Conservation (phyloP, 805 yeast genomes). For the Myxozyma melibiosi region DNA sequence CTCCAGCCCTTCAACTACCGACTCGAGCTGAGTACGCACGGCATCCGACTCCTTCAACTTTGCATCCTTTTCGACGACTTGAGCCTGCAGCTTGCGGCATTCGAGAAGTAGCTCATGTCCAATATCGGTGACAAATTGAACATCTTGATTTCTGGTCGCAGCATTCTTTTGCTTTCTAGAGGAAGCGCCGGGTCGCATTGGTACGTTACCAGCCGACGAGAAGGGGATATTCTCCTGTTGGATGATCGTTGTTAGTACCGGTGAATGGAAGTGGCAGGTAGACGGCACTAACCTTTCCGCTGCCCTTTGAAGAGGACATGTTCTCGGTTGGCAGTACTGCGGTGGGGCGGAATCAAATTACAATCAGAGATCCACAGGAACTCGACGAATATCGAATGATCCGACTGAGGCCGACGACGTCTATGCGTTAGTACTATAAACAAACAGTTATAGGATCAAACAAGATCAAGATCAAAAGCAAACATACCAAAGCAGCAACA, state of each 20-base stretch:
- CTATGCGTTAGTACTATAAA: not conserved
- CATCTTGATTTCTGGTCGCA: constrained; percentile 31
- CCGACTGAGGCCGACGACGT: not conserved
- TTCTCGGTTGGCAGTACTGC: not conserved
- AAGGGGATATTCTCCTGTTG: constrained; percentile 17
- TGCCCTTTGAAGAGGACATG: not conserved
- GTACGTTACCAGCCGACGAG: not conserved
- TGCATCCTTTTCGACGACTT: constrained; percentile 33
- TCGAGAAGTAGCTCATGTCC: constrained; percentile 41
- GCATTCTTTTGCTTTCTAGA: constrained; percentile 27
- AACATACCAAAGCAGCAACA: not conserved
- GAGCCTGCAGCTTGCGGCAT: constrained; percentile 40
- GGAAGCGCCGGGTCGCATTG: not conserved
- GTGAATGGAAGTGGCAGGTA: not conserved
- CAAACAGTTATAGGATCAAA: not conserved
- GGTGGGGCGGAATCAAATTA: too few relatives aligned
- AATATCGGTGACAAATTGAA: constrained; percentile 41
- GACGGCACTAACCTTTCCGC: constrained; percentile 3
- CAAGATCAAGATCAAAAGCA: not conserved
- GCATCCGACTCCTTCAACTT: constrained; percentile 28
- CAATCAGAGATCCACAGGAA: too few relatives aligned
- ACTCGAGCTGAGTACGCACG: constrained; percentile 31
- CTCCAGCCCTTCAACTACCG: constrained; percentile 32
- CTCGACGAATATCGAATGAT: too few relatives aligned
- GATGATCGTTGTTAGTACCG: not conserved